A percentile compares a stretch with the other conserved stretches of the same genome.
phyloP scores from a whole-genome alignment of 2,329 filamentous ascomycete genomes.

The Talaromyces sp. region DNA sequence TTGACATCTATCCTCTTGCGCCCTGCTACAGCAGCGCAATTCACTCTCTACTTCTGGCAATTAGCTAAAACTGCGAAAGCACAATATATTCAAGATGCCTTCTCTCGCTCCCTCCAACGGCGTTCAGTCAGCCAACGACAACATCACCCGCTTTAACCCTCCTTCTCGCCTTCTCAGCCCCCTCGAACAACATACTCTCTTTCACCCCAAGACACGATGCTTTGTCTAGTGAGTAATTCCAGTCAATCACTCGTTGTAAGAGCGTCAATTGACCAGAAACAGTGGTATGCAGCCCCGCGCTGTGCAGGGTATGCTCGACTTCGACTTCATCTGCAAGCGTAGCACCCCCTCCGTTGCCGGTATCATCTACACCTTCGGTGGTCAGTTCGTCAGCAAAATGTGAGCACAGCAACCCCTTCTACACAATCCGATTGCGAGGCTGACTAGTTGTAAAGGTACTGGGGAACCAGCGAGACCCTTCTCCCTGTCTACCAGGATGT shows the following conservation, averaged over 20 bases:
- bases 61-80: conserved; percentile 5
- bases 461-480: conserved; percentile 98
- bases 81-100: conserved; percentile 50
- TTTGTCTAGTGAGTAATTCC: conserved; percentile 78
- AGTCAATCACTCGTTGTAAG: background rate
- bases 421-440: background rate
- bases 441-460: conserved; percentile 60
- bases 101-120: conserved; percentile 51
- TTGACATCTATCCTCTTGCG: background rate
- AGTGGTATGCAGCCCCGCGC: conserved; percentile 92
- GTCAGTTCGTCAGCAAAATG: conserved; percentile 99
- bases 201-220: conserved; percentile 99
- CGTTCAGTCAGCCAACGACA: conserved; percentile 82
- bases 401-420: conserved; percentile 34
- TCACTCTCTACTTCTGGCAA: too few species aligned
- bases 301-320: conserved; percentile 93
- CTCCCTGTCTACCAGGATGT: conserved; percentile 97
- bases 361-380: conserved; percentile 99
- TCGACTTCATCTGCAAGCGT: conserved; percentile 99
- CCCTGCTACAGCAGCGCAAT: background rate
- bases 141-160: conserved; percentile 93
- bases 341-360: conserved; percentile 92
- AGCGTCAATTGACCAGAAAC: conserved; percentile 27
- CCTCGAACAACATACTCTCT: conserved; percentile 75
- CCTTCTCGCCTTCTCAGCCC: conserved; percentile 91